Base-by-base conservation (phyloP, 768 basidiomycete species). In the Tylopilus balloui region DNA sequence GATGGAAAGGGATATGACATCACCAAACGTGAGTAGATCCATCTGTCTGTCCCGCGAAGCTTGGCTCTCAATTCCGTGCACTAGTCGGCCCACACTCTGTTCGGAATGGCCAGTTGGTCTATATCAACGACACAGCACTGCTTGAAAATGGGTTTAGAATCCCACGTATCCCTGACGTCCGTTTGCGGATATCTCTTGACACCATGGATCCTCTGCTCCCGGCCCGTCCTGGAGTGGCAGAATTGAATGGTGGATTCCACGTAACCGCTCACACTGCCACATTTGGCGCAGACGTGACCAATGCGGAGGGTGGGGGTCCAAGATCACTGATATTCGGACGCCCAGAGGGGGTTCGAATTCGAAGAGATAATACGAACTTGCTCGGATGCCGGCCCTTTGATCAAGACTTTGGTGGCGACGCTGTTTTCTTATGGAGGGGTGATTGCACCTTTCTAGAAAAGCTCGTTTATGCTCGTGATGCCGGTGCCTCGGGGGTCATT, bases 401-500 rank as follows among this genome's bases (percentile, higher is more conserved):
- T 1, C 61, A 74, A 32, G 44, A 64, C 4, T 78, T 82, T 54
- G 66, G 70, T 11, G 73, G 77, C 41, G 78, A 74, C 36, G 73
- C 80, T 5, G 63, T 92, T 20, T 62, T 96, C 14, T 73, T 87
- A 14, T 73, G 73, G 37, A 79, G 95, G 24, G 95, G 95, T 6
- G 79, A 75, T 5, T 98, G 95, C 66, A 86, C 92, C 9, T 97
- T 98, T 69, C 67, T 91, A 13, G 79, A 89, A 55, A 99, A 99
- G 69, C 73, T 94, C 14, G 42, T 81, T 12, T 54, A 75, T 38
- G 93, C 92, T 5, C 76, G 77, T 15, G 69, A 73, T 9, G 87
- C 84, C 1, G 85, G 81, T 1, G 91, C 92, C 5, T 77, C 77
- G 0, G 94, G 91, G 1, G 79, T 93, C 9, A 68, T 98, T 13